Conservation (phyloP, 305 asterid genomes). For the Fraxinus floribunda region DNA sequence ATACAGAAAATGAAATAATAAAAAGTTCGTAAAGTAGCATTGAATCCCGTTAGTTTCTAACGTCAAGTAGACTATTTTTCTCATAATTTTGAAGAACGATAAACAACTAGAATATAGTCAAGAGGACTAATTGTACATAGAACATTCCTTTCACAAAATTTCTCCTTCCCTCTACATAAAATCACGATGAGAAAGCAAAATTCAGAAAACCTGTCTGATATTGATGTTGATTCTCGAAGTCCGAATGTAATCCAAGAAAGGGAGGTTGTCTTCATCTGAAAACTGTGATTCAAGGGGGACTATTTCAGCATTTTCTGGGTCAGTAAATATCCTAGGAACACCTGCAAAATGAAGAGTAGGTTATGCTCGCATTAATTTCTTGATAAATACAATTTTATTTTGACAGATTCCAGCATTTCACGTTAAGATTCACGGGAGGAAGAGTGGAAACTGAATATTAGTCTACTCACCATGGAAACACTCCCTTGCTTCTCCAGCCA, state of each 20-base stretch:
- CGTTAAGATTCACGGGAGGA: constrained; percentile 6
- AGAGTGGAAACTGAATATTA: background rate
- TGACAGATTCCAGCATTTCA: background rate
- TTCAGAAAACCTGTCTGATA: constrained; percentile 81
- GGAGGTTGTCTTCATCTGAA: constrained; percentile 40
- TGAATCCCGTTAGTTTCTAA: background rate
- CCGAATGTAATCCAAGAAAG: constrained; percentile 59
- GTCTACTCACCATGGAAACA: constrained; percentile 78
- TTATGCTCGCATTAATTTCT: background rate
- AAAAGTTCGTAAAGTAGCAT: background rate
- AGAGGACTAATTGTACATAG: background rate
- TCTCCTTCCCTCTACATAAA: background rate
- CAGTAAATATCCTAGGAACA: constrained; percentile 85
- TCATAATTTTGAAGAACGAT: background rate
- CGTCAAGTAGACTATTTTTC: background rate
- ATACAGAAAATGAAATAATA: background rate
- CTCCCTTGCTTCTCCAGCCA: constrained; percentile 95
- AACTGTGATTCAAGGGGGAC: constrained; percentile 58
- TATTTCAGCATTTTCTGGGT: constrained; percentile 65
- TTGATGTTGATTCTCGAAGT: constrained; percentile 92
- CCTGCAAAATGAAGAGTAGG: constrained; percentile 43
- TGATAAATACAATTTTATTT: background rate
- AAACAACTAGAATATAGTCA: background rate
- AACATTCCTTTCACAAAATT: constrained; percentile 20
- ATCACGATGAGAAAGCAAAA: background rate